A percentile compares a stretch with the other conserved stretches of the same genome.
These are phyloP conservation scores for Herpetomonas samuelpessoai DNA, from an alignment of 208 protist genomes.

Conservation along the genomic window DNA sequence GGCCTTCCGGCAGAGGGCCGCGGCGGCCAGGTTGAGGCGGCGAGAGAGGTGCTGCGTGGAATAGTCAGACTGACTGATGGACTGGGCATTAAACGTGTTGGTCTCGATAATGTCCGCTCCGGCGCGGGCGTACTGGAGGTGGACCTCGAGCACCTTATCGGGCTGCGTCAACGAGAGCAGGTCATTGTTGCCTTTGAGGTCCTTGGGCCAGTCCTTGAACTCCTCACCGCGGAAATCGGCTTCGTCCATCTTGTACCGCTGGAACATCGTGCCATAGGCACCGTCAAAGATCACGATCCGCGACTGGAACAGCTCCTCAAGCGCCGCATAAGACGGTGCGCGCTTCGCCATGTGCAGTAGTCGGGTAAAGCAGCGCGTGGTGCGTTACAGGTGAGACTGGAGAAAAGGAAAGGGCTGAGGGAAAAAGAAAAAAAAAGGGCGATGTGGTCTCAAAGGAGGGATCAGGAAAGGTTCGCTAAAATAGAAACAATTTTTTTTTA, in stretches of 20 bases:
- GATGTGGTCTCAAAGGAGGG: neutral
- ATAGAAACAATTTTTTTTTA: too few relatives aligned
- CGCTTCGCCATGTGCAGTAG: neutral
- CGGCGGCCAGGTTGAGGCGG: constrained; percentile 81
- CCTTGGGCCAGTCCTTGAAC: constrained; percentile 84
- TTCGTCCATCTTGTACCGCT: constrained; percentile 84
- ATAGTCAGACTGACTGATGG: constrained; percentile 95
- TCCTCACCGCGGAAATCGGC: constrained; percentile 80
- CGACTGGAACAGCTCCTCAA: constrained; percentile 43
- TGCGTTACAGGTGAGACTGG: neutral
- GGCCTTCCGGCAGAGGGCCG: constrained; percentile 64
- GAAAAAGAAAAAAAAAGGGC: neutral
- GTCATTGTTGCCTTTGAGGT: constrained; percentile 98
- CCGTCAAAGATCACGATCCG: constrained; percentile 92
- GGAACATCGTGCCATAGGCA: constrained; percentile 97
- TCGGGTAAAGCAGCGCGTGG: neutral
- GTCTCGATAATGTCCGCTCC: constrained; percentile 96
- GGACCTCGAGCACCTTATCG: constrained; percentile 89
- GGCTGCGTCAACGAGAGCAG: constrained; percentile 92
- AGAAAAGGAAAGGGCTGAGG: constrained; percentile 1
- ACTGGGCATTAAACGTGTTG: constrained; percentile 96
- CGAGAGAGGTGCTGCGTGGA: constrained; percentile 82
- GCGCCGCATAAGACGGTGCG: constrained; percentile 22
- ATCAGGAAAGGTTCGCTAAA: neutral
- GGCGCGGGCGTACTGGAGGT: constrained; percentile 91